Percentiles rank a stretch among this genome's conserved stretches.
phyloP scores from a whole-genome alignment of 148 eudicot species.

The Vaccinium macrocarpon region DNA sequence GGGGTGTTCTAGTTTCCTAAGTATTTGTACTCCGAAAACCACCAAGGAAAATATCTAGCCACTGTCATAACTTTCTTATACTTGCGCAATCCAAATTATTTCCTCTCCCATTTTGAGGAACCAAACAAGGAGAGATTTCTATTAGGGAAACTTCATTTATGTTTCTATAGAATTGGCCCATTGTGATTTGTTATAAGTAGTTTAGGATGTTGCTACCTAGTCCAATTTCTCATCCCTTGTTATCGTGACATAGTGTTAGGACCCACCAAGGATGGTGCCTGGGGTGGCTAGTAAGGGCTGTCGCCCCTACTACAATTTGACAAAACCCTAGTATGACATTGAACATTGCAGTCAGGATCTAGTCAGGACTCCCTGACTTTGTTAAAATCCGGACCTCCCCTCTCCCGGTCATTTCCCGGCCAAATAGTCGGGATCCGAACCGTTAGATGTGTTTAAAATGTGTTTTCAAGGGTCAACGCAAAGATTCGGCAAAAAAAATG shows the following conservation, averaged over 20 bases:
- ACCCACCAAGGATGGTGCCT: background rate
- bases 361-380: too few species aligned
- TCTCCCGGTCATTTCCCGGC: too few species aligned
- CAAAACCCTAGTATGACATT: too few species aligned
- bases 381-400: too few species aligned
- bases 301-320: too few species aligned
- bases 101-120: background rate
- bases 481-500: too few species aligned
- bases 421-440: too few species aligned
- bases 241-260: background rate
- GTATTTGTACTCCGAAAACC: background rate
- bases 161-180: background rate
- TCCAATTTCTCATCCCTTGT: background rate
- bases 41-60: background rate
- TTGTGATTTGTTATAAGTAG: background rate
- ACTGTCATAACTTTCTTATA: background rate
- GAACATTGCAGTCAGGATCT: too few species aligned
- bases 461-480: too few species aligned
- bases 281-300: too few species aligned
- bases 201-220: background rate
- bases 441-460: too few species aligned
- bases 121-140: conserved; percentile 7
- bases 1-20: background rate
- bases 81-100: background rate
- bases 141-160: background rate